Evolutionary conservation across 805 yeast species (phyloP).

Genomic region (Saccharomycopsis fodiens): DNA sequence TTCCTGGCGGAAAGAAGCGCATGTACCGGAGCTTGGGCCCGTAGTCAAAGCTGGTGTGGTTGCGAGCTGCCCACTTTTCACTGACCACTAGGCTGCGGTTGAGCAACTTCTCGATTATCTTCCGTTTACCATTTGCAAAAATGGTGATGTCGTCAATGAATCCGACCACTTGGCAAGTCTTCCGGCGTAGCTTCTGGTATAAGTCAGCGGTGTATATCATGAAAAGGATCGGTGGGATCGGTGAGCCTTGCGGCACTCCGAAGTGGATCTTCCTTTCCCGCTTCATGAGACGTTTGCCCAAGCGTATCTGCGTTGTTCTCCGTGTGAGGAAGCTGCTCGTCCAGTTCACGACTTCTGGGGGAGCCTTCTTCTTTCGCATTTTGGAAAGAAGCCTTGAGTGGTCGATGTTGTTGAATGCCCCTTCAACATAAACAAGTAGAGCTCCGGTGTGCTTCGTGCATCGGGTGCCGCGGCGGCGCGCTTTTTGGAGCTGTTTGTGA

Average conservation of each 20-base stretch:
- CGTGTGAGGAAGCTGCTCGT: not conserved
- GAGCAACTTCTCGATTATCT: not conserved
- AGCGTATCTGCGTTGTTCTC: not conserved
- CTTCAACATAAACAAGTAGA: not conserved
- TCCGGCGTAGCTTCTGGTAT: not conserved
- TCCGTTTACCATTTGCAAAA: not conserved
- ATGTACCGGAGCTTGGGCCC: not conserved
- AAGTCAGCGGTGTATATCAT: not conserved
- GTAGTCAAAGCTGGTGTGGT: not conserved
- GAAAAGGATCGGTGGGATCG: not conserved
- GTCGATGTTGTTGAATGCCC: not conserved
- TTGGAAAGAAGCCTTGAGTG: not conserved
- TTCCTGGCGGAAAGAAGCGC: not conserved
- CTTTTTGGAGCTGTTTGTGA: too few relatives aligned
- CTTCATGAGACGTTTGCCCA: not conserved
- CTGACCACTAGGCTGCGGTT: not conserved
- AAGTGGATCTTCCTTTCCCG: not conserved
- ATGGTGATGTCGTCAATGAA: not conserved
- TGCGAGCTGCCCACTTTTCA: not conserved
- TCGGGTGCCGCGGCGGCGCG: too few relatives aligned
- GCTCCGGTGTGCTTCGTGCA: not conserved
- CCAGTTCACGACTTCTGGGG: not conserved
- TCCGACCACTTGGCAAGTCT: not conserved
- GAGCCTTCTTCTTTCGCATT: not conserved
- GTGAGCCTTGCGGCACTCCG: not conserved